Percentiles rank a stretch among this genome's conserved stretches.
Conservation (phyloP, 148 eudicot genomes). For the Salicornia ramosissima region DNA sequence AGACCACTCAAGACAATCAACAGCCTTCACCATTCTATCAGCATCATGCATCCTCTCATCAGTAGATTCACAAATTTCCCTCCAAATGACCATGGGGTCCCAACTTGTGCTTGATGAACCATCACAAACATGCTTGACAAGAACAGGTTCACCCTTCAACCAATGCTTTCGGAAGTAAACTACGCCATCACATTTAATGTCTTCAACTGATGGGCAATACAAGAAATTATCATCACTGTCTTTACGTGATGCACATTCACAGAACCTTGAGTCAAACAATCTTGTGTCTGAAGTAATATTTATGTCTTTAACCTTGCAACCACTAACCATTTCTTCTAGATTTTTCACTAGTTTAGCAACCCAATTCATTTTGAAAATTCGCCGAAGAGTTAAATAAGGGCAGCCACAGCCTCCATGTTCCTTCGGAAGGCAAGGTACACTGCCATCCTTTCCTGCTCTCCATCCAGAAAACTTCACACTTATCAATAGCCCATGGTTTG, state of each 20-base stretch:
- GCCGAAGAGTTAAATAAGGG: slow-evolving; percentile 46
- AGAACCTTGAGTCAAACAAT: slow-evolving; percentile 27
- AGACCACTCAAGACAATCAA: slow-evolving; percentile 71
- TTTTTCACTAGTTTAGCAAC: slow-evolving; percentile 89
- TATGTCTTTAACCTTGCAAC: slow-evolving; percentile 52
- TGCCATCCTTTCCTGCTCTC: slow-evolving; percentile 77
- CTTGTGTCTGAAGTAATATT: slow-evolving; percentile 26
- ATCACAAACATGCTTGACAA: slow-evolving; percentile 69
- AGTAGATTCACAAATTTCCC: slow-evolving; percentile 59
- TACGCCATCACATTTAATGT: slow-evolving; percentile 62
- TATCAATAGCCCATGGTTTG: slow-evolving; percentile 34
- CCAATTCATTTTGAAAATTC: slow-evolving; percentile 97
- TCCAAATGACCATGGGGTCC: slow-evolving; percentile 87
- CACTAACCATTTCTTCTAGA: slow-evolving; percentile 88
- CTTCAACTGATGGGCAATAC: slow-evolving; percentile 63
- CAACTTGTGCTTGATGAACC: slow-evolving; percentile 54
- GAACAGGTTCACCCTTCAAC: slow-evolving; percentile 74
- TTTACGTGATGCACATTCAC: slow-evolving; percentile 49
- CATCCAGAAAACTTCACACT: slow-evolving; percentile 51
- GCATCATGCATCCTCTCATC: slow-evolving; percentile 71
- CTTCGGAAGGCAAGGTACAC: slow-evolving; percentile 75
- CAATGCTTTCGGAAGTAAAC: slow-evolving; percentile 67
- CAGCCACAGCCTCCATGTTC: slow-evolving; percentile 80
- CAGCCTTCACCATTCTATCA: slow-evolving; percentile 65
- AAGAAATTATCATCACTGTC: slow-evolving; percentile 50